phyloP scores from a whole-genome alignment of 2,329 filamentous ascomycete species.

The Aspergillus tamarii region DNA sequence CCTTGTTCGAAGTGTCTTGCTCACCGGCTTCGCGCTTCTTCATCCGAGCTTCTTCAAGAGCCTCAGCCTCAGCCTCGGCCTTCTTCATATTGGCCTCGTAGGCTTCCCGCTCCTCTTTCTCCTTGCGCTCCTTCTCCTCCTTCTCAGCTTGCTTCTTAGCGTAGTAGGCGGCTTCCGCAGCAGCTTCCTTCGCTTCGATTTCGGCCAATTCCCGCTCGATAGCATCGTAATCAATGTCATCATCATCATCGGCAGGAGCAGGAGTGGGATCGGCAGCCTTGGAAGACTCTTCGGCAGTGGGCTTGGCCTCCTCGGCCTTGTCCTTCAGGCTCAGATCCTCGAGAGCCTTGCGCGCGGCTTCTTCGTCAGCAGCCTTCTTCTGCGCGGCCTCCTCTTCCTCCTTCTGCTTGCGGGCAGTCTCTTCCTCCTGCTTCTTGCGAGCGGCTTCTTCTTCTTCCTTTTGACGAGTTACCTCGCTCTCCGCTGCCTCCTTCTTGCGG shows the following conservation, averaged over 20 bases:
- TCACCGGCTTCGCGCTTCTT: constrained; percentile 42
- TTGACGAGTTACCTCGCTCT: constrained; percentile 38
- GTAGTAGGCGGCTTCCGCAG: constrained; percentile 54
- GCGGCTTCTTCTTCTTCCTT: constrained; percentile 29
- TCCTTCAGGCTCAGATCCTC: constrained; percentile 29
- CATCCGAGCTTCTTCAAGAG: constrained; percentile 47
- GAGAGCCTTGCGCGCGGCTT: constrained; percentile 26
- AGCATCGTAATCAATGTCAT: constrained; percentile 51
- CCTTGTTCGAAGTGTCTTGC: constrained; percentile 40
- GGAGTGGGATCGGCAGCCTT: constrained; percentile 39
- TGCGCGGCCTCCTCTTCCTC: constrained; percentile 34
- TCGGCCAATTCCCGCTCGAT: constrained; percentile 53
- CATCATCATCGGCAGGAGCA: constrained; percentile 39
- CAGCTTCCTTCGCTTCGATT: constrained; percentile 50
- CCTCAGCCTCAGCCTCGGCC: constrained; percentile 53
- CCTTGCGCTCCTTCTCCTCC: constrained; percentile 50
- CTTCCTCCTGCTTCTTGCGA: constrained; percentile 53
- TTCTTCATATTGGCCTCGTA: constrained; percentile 54
- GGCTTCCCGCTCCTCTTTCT: constrained; percentile 48
- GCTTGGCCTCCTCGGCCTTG: constrained; percentile 51
- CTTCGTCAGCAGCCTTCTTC: constrained; percentile 32
- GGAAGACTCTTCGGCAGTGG: constrained; percentile 34
- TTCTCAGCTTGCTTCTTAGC: constrained; percentile 82
- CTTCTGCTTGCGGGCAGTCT: constrained; percentile 34
- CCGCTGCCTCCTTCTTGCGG: constrained; percentile 53